phyloP scores from a whole-genome alignment of 2,329 filamentous ascomycete species.

The Trichophyton schoenleinii region DNA sequence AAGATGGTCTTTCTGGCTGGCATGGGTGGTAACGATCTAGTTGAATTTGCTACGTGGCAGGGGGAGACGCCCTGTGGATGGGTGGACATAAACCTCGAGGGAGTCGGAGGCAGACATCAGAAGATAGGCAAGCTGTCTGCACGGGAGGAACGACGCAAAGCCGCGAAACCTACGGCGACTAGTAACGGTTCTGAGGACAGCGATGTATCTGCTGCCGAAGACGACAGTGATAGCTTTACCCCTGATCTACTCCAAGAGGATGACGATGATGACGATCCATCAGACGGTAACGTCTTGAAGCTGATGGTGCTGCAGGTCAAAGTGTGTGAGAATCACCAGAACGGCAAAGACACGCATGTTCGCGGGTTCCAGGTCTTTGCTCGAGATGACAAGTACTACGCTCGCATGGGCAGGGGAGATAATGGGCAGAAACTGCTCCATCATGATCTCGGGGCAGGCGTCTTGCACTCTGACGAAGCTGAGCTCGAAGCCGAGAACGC shows the following conservation, averaged over 20 bases:
- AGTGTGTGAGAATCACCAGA: constrained; percentile 94
- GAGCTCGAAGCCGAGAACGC: background rate
- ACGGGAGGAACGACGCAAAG: background rate
- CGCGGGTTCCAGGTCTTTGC: constrained; percentile 80
- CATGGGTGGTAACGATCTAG: constrained; percentile 80
- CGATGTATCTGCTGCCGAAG: background rate
- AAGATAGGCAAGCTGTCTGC: constrained; percentile 17
- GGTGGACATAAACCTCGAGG: constrained; percentile 67
- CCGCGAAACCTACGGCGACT: background rate
- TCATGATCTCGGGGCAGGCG: constrained; percentile 13
- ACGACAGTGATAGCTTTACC: constrained; percentile 12
- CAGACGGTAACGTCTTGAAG: constrained; percentile 61
- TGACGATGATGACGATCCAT: constrained; percentile 22
- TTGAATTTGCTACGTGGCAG: constrained; percentile 71
- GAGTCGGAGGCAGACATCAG: constrained; percentile 42
- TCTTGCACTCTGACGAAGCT: background rate
- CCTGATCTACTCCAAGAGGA: constrained; percentile 15
- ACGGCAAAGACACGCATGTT: constrained; percentile 97
- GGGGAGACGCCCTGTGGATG: constrained; percentile 73
- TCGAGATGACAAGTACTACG: constrained; percentile 29
- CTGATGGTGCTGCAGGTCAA: constrained; percentile 84
- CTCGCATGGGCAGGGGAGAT: constrained; percentile 13
- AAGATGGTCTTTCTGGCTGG: constrained; percentile 81
- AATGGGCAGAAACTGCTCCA: constrained; percentile 5
- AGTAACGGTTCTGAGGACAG: background rate